phyloP scores from a whole-genome alignment of 2,329 filamentous ascomycete genomes.

The Colletotrichum gigasporum region DNA sequence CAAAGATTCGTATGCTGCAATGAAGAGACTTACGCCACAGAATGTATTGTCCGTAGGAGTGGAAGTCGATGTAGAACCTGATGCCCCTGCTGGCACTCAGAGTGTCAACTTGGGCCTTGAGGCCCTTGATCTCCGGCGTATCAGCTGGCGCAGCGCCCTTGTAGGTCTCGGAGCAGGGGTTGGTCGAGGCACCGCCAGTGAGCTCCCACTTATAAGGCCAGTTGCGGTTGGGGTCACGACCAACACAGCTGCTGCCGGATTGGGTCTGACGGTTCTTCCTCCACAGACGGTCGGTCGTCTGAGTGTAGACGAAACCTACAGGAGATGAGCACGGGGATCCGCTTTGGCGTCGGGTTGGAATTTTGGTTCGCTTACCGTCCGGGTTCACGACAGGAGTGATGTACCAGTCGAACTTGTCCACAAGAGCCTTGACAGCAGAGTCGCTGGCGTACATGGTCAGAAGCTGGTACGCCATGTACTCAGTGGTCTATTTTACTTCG shows the following conservation, averaged over 20 bases:
- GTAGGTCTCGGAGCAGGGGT: constrained; percentile 59
- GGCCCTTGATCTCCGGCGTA: constrained; percentile 55
- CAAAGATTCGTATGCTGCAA: neutral
- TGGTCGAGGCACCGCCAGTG: constrained; percentile 54
- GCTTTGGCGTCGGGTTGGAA: neutral
- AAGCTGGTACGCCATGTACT: constrained; percentile 58
- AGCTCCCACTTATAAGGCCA: constrained; percentile 61
- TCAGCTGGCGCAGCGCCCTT: constrained; percentile 50
- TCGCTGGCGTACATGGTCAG: constrained; percentile 48
- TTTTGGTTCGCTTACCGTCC: constrained; percentile 52
- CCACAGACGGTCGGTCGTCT: constrained; percentile 58
- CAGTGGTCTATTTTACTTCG: constrained; percentile 46
- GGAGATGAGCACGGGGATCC: neutral
- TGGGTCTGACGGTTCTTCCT: constrained; percentile 60
- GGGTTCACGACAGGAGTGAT: constrained; percentile 61
- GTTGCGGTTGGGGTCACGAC: constrained; percentile 64
- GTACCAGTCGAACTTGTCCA: constrained; percentile 66
- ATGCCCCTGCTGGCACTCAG: constrained; percentile 57
- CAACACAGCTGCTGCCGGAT: constrained; percentile 48
- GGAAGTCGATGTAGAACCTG: constrained; percentile 72
- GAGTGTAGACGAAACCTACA: constrained; percentile 55
- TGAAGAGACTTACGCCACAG: constrained; percentile 24
- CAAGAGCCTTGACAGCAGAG: constrained; percentile 48
- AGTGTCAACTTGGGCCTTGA: constrained; percentile 55
- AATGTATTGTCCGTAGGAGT: constrained; percentile 65